A percentile compares a stretch with the other conserved stretches of the same genome.
Conservation (phyloP, 2,329 filamentous ascomycete species). For the Fusarium sp. region DNA sequence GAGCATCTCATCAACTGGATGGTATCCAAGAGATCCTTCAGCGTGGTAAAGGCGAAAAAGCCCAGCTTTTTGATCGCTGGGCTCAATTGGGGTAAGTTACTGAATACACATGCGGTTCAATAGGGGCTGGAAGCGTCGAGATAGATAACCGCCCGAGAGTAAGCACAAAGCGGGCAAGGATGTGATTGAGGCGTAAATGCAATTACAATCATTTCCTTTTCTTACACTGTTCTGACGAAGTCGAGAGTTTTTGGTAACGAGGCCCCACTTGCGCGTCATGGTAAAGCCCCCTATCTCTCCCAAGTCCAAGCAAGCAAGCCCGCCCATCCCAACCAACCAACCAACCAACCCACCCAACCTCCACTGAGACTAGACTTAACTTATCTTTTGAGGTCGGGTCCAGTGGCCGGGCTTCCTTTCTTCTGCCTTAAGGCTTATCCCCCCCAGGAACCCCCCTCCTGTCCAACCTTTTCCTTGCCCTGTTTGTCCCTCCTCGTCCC, state of each 20-base stretch:
- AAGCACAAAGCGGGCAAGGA: background rate
- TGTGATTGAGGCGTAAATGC: background rate
- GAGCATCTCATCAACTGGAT: background rate
- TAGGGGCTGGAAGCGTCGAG: background rate
- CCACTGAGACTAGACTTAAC: background rate
- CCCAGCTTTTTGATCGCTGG: background rate
- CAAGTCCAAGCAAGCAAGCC: background rate
- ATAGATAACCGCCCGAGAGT: background rate
- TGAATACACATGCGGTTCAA: background rate
- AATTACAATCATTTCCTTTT: constrained; percentile 24
- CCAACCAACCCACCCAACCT: background rate
- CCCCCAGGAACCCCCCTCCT: background rate
- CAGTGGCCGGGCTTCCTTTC: background rate
- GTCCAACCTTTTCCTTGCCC: background rate
- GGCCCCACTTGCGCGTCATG: constrained; percentile 25
- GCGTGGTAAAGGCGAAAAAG: background rate
- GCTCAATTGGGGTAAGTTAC: background rate
- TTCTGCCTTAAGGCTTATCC: constrained; percentile 10
- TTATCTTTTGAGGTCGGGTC: constrained; percentile 4
- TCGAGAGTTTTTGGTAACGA: background rate
- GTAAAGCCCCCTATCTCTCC: constrained; percentile 18
- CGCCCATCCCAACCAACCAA: background rate
- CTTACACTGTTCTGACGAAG: constrained; percentile 2
- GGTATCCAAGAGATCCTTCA: background rate
- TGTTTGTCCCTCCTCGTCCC: background rate